A percentile compares a stretch with the other conserved stretches of the same genome.
phyloP scores from a whole-genome alignment of 2,329 filamentous ascomycete genomes.

The Bipolaris gigantea region DNA sequence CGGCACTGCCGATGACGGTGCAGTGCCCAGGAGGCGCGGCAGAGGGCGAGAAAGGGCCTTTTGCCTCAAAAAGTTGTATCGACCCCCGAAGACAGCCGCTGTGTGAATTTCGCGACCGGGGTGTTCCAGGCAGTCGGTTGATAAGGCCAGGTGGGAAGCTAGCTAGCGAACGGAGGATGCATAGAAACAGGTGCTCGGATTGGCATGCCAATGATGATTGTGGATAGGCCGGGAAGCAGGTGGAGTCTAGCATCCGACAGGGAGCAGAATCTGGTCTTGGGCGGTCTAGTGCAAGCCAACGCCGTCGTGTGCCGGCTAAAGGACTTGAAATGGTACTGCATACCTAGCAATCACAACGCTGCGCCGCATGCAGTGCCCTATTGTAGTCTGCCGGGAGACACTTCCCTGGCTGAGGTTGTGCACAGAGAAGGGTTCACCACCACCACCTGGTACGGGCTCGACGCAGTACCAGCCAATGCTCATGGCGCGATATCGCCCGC shows the following conservation, averaged over 20 bases:
- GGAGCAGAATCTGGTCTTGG: slow-evolving; percentile 8
- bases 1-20: slow-evolving; percentile 17
- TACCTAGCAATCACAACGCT: not conserved
- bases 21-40: slow-evolving; percentile 26
- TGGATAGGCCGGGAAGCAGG: slow-evolving; percentile 12
- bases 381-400: slow-evolving; percentile 9
- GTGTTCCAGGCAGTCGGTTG: slow-evolving; percentile 28
- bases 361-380: not conserved
- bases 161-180: slow-evolving; percentile 22
- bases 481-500: slow-evolving; percentile 10
- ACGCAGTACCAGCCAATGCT: slow-evolving; percentile 12
- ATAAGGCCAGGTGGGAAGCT: slow-evolving; percentile 30
- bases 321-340: not conserved
- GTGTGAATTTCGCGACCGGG: slow-evolving; percentile 37
- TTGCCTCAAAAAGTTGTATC: slow-evolving; percentile 33
- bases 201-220: slow-evolving; percentile 16
- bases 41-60: slow-evolving; percentile 23
- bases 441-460: slow-evolving; percentile 13
- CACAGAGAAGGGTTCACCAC: slow-evolving; percentile 14
- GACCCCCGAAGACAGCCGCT: slow-evolving; percentile 30
- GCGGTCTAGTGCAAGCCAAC: slow-evolving; percentile 2
- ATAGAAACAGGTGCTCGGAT: slow-evolving; percentile 13
- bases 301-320: slow-evolving; percentile 12
- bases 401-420: slow-evolving; percentile 21
- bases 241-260: slow-evolving; percentile 11